Percentiles rank a stretch among this genome's conserved stretches.
phyloP scores from a whole-genome alignment of 306 rosid genomes.

The Pachyrhizus erosus region DNA sequence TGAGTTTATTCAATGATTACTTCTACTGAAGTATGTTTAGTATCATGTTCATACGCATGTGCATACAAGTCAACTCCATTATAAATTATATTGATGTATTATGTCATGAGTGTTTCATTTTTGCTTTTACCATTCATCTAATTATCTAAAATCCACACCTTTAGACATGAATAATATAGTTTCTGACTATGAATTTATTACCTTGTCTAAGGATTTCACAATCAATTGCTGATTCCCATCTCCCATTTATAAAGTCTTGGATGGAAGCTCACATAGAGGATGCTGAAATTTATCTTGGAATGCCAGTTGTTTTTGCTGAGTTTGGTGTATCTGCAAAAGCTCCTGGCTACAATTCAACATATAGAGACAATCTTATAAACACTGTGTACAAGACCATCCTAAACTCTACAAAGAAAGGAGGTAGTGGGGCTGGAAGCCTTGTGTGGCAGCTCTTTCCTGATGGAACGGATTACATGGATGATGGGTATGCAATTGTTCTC shows the following conservation, averaged over 20 bases:
- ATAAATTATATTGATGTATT: background rate
- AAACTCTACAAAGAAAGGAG: conserved; percentile 89
- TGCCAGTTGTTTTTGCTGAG: conserved; percentile 87
- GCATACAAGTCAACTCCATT: background rate
- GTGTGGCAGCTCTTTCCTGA: conserved; percentile 96
- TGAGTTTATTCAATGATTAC: conserved; percentile 40
- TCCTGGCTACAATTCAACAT: conserved; percentile 78
- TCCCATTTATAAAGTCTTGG: conserved; percentile 87
- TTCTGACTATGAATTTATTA: conserved; percentile 32
- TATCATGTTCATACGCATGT: conserved; percentile 12
- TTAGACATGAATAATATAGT: conserved; percentile 23
- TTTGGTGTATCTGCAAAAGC: conserved; percentile 87
- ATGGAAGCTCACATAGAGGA: conserved; percentile 95
- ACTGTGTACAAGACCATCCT: conserved; percentile 70
- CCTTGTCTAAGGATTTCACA: conserved; percentile 62
- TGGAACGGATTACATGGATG: conserved; percentile 97
- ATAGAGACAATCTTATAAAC: conserved; percentile 62
- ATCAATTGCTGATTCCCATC: conserved; percentile 67
- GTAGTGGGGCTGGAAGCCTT: conserved; percentile 89
- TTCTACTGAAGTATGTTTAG: background rate
- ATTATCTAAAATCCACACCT: background rate
- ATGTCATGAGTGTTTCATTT: conserved; percentile 12
- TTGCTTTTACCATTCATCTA: conserved; percentile 10
- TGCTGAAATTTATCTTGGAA: conserved; percentile 80
- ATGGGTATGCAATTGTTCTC: conserved; percentile 86